Evolutionary conservation across 768 basidiomycete species (phyloP).

Genomic region (Tulasnella sp.): DNA sequence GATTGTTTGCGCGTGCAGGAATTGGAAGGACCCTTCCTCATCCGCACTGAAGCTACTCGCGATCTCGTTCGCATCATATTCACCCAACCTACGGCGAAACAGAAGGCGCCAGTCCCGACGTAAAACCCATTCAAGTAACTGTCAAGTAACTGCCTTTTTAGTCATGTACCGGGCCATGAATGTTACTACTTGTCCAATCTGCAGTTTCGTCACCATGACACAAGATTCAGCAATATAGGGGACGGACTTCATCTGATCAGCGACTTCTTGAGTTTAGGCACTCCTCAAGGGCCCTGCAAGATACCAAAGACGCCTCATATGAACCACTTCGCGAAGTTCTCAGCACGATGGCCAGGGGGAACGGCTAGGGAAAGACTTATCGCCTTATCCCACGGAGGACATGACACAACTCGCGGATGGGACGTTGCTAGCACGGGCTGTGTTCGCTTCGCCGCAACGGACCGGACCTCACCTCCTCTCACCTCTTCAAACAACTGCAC

Average conservation of each 20-base stretch:
- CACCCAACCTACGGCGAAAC: slow-evolving; percentile 47
- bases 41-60: slow-evolving; percentile 94
- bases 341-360: background rate
- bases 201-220: slow-evolving; percentile 83
- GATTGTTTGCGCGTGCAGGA: slow-evolving; percentile 54
- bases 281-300: no score
- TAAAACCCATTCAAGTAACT: slow-evolving; percentile 63
- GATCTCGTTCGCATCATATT: slow-evolving; percentile 67
- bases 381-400: background rate
- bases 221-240: slow-evolving; percentile 65
- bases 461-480: slow-evolving; percentile 61
- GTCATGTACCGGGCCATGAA: slow-evolving; percentile 81
- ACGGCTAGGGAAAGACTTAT: no score
- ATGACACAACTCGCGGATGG: background rate
- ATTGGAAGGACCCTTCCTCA: slow-evolving; percentile 81
- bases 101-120: background rate
- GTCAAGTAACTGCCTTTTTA: slow-evolving; percentile 75
- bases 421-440: background rate
- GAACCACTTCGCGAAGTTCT: slow-evolving; percentile 3
- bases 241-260: slow-evolving; percentile 67
- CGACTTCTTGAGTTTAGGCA: slow-evolving; percentile 55
- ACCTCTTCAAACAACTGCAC: slow-evolving; percentile 59
- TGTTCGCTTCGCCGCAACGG: slow-evolving; percentile 43
- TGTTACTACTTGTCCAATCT: slow-evolving; percentile 84
- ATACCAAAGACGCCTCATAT: background rate